phyloP scores from a whole-genome alignment of 140 eudicot genomes.

The Stevia rebaudiana region DNA sequence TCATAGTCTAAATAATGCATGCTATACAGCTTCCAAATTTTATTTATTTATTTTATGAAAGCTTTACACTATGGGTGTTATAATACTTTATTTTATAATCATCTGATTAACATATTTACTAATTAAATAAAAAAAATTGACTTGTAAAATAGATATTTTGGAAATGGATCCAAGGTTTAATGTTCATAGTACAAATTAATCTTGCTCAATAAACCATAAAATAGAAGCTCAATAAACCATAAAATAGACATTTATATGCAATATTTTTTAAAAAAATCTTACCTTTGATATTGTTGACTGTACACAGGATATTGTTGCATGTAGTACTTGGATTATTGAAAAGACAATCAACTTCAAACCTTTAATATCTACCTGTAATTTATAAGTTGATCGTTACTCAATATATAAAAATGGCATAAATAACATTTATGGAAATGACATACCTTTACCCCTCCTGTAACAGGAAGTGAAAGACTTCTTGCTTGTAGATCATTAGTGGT shows the following conservation, averaged over 20 bases:
- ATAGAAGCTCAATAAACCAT: background rate
- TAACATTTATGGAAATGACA: constrained; percentile 13
- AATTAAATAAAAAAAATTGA: background rate
- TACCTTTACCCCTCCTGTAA: constrained; percentile 76
- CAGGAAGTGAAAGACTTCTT: constrained; percentile 76
- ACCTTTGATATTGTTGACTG: constrained; percentile 53
- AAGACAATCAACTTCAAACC: constrained; percentile 49
- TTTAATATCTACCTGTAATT: constrained; percentile 58
- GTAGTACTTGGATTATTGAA: constrained; percentile 68
- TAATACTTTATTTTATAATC: background rate
- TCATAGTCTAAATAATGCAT: background rate
- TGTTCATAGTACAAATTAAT: background rate
- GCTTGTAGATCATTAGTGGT: constrained; percentile 65
- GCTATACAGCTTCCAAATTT: background rate
- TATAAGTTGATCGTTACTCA: background rate
- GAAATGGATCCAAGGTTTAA: background rate
- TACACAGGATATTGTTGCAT: constrained; percentile 57
- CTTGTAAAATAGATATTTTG: background rate
- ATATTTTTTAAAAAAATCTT: constrained; percentile 10
- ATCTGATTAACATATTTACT: background rate
- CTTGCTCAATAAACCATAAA: background rate
- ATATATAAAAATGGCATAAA: background rate
- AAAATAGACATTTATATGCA: background rate
- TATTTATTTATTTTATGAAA: background rate
- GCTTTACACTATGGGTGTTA: background rate